Evolutionary conservation across 805 yeast genomes (phyloP).

Genomic region (Peterozyma toletana): DNA sequence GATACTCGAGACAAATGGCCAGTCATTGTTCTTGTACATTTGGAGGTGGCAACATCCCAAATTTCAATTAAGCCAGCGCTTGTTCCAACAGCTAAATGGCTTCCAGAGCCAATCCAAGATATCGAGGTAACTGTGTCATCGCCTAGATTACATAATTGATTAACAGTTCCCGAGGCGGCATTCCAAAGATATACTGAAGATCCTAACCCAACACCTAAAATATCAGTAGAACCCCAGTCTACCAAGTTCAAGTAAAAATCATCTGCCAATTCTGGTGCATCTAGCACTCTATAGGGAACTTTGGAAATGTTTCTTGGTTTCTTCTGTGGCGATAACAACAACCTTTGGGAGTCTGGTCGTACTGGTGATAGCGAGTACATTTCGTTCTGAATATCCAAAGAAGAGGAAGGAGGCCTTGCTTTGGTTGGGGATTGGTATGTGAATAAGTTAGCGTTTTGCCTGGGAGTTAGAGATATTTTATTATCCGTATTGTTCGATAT

Average conservation of each 20-base stretch:
- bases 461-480: constrained; percentile 19
- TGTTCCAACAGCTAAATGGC: constrained; percentile 92
- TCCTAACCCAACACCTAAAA: constrained; percentile 86
- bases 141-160: constrained; percentile 68
- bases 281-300: constrained; percentile 87
- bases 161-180: constrained; percentile 77
- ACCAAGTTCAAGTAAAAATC: constrained; percentile 88
- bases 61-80: constrained; percentile 82
- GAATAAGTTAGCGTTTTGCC: constrained; percentile 52
- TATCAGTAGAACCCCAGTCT: constrained; percentile 92
- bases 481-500: background rate
- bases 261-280: constrained; percentile 93
- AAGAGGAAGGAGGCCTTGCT: constrained; percentile 51
- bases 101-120: constrained; percentile 91
- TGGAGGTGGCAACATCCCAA: constrained; percentile 82
- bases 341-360: constrained; percentile 76
- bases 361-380: constrained; percentile 81
- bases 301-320: constrained; percentile 72
- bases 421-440: constrained; percentile 70
- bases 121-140: constrained; percentile 74
- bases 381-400: constrained; percentile 59
- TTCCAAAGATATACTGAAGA: constrained; percentile 88
- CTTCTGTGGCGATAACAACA: constrained; percentile 76
- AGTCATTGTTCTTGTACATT: constrained; percentile 83
- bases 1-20: constrained; percentile 86